These are phyloP conservation scores for Aureobasidium subglaciale DNA, from an alignment of 2,329 filamentous ascomycete species.

Conservation along the genomic window DNA sequence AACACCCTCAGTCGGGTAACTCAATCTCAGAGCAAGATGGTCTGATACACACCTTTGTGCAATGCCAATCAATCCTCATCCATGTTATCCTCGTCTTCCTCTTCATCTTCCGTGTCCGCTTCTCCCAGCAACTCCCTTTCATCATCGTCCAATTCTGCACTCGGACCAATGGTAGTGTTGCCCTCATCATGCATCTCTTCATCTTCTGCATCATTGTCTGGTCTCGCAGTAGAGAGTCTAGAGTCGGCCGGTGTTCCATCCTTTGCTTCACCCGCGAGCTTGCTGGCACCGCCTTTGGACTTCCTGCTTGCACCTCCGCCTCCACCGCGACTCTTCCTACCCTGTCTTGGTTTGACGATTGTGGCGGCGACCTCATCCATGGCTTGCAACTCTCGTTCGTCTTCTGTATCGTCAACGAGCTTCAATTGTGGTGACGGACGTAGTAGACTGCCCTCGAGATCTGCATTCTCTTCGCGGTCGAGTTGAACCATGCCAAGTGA, in stretches of 20 bases:
- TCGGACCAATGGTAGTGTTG: constrained; percentile 19
- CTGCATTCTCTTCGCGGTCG: neutral
- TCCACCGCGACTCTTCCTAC: constrained; percentile 1
- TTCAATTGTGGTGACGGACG: constrained; percentile 3
- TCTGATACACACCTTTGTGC: neutral
- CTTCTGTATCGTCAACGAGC: constrained; percentile 17
- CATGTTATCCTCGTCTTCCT: constrained; percentile 29
- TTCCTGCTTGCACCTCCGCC: constrained; percentile 15
- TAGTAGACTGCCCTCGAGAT: neutral
- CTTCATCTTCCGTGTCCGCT: constrained; percentile 31
- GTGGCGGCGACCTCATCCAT: constrained; percentile 3
- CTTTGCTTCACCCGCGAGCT: neutral
- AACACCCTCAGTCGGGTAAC: neutral
- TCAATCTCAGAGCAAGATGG: neutral
- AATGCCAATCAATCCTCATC: constrained; percentile 21
- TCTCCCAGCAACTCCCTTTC: constrained; percentile 32
- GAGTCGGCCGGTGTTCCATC: constrained; percentile 11
- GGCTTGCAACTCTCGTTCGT: constrained; percentile 16
- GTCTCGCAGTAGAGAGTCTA: neutral
- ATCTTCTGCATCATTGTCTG: constrained; percentile 10
- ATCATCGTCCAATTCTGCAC: constrained; percentile 31
- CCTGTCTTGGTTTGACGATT: constrained; percentile 5
- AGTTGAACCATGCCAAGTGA: neutral
- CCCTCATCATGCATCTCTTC: constrained; percentile 20
- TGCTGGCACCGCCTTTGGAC: neutral